Evolutionary conservation across 1,139 yeast genomes (phyloP).

Genomic region (Scheffersomyces quercinus): DNA sequence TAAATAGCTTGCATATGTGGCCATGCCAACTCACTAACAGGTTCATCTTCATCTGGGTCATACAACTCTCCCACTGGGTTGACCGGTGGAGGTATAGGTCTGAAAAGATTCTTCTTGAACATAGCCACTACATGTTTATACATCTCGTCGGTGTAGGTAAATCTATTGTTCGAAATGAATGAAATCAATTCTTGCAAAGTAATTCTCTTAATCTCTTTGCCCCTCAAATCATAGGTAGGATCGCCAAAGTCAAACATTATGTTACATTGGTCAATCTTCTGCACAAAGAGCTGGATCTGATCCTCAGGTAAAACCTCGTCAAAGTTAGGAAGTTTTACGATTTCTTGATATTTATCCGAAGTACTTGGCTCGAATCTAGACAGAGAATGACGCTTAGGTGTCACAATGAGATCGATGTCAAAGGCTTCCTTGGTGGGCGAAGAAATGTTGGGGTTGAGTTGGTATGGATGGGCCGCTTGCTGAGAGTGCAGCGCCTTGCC

Average conservation of each 20-base stretch:
- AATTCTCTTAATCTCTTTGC: conserved; percentile 85
- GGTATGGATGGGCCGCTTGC: conserved; percentile 31
- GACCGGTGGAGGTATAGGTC: conserved; percentile 98
- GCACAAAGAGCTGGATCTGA: conserved; percentile 77
- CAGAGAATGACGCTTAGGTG: conserved; percentile 93
- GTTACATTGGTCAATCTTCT: conserved; percentile 92
- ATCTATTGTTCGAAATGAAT: conserved; percentile 77
- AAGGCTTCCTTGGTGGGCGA: conserved; percentile 43
- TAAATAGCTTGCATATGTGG: conserved; percentile 98
- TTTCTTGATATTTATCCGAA: conserved; percentile 61
- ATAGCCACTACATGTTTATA: conserved; percentile 83
- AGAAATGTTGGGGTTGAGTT: conserved; percentile 41
- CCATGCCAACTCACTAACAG: conserved; percentile 96
- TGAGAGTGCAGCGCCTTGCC: conserved; percentile 26
- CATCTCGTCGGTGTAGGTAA: conserved; percentile 88
- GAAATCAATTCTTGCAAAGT: conserved; percentile 89
- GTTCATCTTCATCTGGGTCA: conserved; percentile 99
- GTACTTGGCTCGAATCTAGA: conserved; percentile 86
- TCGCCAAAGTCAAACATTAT: conserved; percentile 92
- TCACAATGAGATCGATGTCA: conserved; percentile 47
- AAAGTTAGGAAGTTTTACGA: conserved; percentile 81
- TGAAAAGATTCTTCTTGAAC: conserved; percentile 85
- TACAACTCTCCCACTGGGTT: conserved; percentile 94
- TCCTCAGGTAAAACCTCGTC: conserved; percentile 90
- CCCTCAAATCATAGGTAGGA: conserved; percentile 87